These are phyloP conservation scores for Capsicum rhomboideum DNA, from an alignment of 257 asterid species.

Conservation along the genomic window DNA sequence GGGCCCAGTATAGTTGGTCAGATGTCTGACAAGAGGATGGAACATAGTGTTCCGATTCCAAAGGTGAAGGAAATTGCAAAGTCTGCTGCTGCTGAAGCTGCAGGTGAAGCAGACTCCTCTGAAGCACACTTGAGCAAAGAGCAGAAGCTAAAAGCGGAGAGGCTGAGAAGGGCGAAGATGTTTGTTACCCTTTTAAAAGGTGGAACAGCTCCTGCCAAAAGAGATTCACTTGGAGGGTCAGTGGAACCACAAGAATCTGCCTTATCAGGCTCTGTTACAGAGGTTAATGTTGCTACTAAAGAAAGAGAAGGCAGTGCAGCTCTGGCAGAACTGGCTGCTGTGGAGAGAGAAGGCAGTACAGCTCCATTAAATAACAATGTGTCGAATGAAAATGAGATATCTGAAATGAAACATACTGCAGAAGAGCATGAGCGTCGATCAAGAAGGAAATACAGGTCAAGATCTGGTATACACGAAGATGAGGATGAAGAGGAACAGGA, in stretches of 20 bases:
- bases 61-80: slow-evolving; percentile 6
- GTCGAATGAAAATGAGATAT: slow-evolving; percentile 23
- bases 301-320: slow-evolving; percentile 37
- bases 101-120: slow-evolving; percentile 30
- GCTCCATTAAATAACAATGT: slow-evolving; percentile 24
- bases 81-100: slow-evolving; percentile 22
- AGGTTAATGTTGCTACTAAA: slow-evolving; percentile 19
- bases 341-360: slow-evolving; percentile 38
- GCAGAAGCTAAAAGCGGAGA: slow-evolving; percentile 80
- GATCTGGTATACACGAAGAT: slow-evolving; percentile 29
- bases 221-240: slow-evolving; percentile 50
- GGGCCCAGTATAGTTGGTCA: neutral
- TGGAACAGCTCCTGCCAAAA: slow-evolving; percentile 40
- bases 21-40: slow-evolving; percentile 12
- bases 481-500: slow-evolving; percentile 24
- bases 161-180: slow-evolving; percentile 83
- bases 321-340: slow-evolving; percentile 2
- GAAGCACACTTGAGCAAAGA: slow-evolving; percentile 51
- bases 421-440: slow-evolving; percentile 30
- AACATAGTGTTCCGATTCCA: neutral
- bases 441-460: slow-evolving; percentile 40
- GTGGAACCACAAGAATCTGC: slow-evolving; percentile 49
- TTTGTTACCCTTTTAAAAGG: slow-evolving; percentile 76
- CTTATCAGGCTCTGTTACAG: slow-evolving; percentile 15
- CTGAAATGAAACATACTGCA: slow-evolving; percentile 23